Evolutionary conservation across 805 yeast genomes (phyloP), one percentile per base, ranked within the genome.

Genomic region (Candida saitoana): DNA sequence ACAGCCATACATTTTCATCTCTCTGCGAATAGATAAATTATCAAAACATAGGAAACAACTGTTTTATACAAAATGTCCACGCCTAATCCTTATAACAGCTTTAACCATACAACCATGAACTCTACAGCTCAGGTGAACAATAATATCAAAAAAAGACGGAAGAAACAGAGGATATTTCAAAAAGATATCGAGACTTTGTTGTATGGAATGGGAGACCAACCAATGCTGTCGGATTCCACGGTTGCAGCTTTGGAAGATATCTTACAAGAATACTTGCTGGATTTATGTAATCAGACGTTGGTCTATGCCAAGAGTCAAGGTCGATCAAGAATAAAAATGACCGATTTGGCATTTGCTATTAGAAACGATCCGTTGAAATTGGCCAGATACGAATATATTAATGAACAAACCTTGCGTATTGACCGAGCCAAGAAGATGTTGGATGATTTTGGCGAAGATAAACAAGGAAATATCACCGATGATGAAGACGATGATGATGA

Each of bases 161-260:
- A 61, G 42, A 59, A 62, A 36, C 71, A 65, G 40, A 58, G 67
- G 32, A 57, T 67, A 19, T 69, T 69, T 52, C 55, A 63, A 22
- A 66, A 62, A 30, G 75, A 69, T 46, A 66, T 69, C 19, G 75
- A 69, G 40, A 65, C 62, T 40, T 54, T 69, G 16, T 54, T 69
- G 9, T 69, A 59, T 41, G 61, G 73, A 4, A 48, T 69, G 38
- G 75, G 75, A 1, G 75, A 69, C 43, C 63, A 67, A 2, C 70
- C 73, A 0, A 63, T 63, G 7, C 61, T 68, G 11, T 55, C 58
- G 4, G 74, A 69, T 31, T 47, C 64, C 17, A 67, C 73, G 2
- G 55, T 68, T 2, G 62, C 56, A 42, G 57, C 68, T 7, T 52
- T 69, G 3, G 75, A 69, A 42, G 75, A 69, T 37, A 53, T 62